Conservation (phyloP, 768 basidiomycete species). For the Suillus occidentalis region DNA sequence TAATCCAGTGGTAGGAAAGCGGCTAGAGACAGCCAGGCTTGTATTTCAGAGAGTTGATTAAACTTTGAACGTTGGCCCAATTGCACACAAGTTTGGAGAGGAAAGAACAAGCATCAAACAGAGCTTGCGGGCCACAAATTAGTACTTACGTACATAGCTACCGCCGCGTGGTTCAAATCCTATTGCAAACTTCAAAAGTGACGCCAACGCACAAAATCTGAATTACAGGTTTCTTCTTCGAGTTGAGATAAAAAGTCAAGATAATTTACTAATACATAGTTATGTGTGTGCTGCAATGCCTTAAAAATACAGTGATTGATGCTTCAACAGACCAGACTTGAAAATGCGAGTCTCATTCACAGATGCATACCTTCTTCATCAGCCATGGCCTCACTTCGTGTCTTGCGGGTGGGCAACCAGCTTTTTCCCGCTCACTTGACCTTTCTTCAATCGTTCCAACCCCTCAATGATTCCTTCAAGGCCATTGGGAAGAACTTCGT, state of each 20-base stretch:
- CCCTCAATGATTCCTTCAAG: slow-evolving; percentile 38
- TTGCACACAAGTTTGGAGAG: neutral
- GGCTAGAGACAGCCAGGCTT: neutral
- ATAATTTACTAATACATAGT: neutral
- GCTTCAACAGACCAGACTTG: neutral
- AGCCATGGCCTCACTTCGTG: slow-evolving; percentile 19
- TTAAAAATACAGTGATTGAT: neutral
- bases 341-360: neutral
- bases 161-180: too few species aligned
- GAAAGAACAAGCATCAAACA: neutral
- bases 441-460: slow-evolving; percentile 35
- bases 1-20: neutral
- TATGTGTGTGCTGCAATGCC: neutral
- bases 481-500: slow-evolving; percentile 43
- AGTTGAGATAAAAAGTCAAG: neutral
- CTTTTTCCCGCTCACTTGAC: slow-evolving; percentile 45
- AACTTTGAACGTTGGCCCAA: neutral
- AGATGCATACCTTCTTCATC: too few species aligned
- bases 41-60: neutral
- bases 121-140: too few species aligned
- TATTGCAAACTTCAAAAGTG: too few species aligned
- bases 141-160: too few species aligned
- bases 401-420: slow-evolving; percentile 44
- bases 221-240: neutral
- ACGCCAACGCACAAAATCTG: too few species aligned